These are phyloP conservation scores for Beauveria australis DNA, from an alignment of 2,329 filamentous ascomycete genomes.

Conservation along the genomic window DNA sequence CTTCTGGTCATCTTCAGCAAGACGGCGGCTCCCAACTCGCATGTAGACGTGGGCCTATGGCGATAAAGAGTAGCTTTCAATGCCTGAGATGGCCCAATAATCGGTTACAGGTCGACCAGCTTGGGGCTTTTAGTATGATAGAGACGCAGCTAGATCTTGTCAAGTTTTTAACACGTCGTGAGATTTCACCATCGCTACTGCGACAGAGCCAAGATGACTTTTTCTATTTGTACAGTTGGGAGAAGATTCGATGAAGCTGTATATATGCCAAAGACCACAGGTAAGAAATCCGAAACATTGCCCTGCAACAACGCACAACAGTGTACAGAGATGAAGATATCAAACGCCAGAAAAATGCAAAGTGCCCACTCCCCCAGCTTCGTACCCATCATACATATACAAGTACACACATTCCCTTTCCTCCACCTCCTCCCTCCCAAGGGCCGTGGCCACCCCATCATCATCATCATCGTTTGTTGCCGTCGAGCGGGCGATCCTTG, in stretches of 20 bases:
- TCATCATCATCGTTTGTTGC: not conserved
- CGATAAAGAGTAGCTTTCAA: not conserved
- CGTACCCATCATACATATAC: slow-evolving; percentile 8
- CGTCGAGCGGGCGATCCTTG: slow-evolving; percentile 25
- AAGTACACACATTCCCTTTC: not conserved
- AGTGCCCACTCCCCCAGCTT: not conserved
- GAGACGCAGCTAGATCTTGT: slow-evolving; percentile 28
- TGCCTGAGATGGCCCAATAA: not conserved
- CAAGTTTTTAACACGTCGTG: not conserved
- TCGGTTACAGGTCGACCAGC: not conserved
- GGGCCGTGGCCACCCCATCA: not conserved
- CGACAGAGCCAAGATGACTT: not conserved
- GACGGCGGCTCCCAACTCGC: not conserved
- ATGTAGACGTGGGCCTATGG: not conserved
- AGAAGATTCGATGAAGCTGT: slow-evolving; percentile 1
- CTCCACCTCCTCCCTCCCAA: not conserved
- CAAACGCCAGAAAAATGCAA: slow-evolving; percentile 12
- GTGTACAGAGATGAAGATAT: not conserved
- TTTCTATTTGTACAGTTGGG: slow-evolving; percentile 1
- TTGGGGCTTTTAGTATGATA: slow-evolving; percentile 40
- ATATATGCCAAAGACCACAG: not conserved
- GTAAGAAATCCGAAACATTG: not conserved
- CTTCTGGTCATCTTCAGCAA: not conserved
- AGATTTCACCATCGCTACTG: not conserved
- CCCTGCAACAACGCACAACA: not conserved